These are phyloP conservation scores for Saccharomyces cerevisiae DNA, from an alignment of 805 yeast genomes.

Conservation along the genomic window DNA sequence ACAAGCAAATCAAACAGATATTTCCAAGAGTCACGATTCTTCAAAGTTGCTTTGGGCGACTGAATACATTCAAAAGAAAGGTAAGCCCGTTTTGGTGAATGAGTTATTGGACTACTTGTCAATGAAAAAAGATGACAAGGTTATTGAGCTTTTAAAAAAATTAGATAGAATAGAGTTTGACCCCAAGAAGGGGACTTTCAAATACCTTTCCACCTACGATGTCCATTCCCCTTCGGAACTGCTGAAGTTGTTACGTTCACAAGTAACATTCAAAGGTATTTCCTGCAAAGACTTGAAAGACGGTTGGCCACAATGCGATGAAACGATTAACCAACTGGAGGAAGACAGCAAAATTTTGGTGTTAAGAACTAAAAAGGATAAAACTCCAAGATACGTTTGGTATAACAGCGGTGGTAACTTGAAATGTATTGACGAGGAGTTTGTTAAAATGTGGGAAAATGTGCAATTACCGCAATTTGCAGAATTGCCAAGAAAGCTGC, in stretches of 20 bases:
- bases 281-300: slow-evolving; percentile 64
- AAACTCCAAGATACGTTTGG: slow-evolving; percentile 89
- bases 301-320: slow-evolving; percentile 90
- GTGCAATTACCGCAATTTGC: slow-evolving; percentile 75
- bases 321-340: slow-evolving; percentile 72
- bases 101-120: slow-evolving; percentile 63
- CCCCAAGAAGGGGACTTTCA: slow-evolving; percentile 53
- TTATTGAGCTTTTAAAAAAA: slow-evolving; percentile 63
- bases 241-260: slow-evolving; percentile 62
- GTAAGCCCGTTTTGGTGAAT: slow-evolving; percentile 57
- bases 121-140: slow-evolving; percentile 46
- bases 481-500: slow-evolving; percentile 68
- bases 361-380: slow-evolving; percentile 85
- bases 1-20: slow-evolving; percentile 23
- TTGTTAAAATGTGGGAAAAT: slow-evolving; percentile 70
- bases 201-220: slow-evolving; percentile 83
- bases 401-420: slow-evolving; percentile 72
- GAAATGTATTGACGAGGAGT: slow-evolving; percentile 62
- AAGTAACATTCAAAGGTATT: slow-evolving; percentile 80
- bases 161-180: slow-evolving; percentile 72
- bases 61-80: slow-evolving; percentile 69
- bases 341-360: slow-evolving; percentile 70
- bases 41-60: slow-evolving; percentile 87
- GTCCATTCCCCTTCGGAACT: slow-evolving; percentile 76
- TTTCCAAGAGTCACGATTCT: slow-evolving; percentile 48